Percentiles rank a stretch among this genome's conserved stretches.
These are phyloP conservation scores for Claviceps arundinis DNA, from an alignment of 2,329 filamentous ascomycete species.

Conservation along the genomic window DNA sequence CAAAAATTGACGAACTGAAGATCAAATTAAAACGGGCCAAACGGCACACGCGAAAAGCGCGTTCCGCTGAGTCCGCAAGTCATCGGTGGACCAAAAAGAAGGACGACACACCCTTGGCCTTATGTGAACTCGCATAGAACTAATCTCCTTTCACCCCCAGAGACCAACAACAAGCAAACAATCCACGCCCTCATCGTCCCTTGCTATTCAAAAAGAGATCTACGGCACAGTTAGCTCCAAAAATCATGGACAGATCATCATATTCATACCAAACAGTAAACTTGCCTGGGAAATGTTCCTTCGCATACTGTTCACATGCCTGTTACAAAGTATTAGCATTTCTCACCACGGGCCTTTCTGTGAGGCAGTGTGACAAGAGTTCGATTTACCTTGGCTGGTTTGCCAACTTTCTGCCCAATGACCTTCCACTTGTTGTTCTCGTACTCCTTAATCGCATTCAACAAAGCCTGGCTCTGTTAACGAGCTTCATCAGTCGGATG, in stretches of 20 bases:
- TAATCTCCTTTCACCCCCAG: background rate
- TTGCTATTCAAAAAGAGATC: conserved; percentile 26
- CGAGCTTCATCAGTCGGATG: conserved; percentile 6
- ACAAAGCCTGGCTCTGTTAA: conserved; percentile 57
- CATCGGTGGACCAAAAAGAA: background rate
- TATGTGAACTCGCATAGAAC: background rate
- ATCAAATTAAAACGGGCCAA: background rate
- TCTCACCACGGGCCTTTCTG: background rate
- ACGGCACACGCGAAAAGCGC: background rate
- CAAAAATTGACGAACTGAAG: background rate
- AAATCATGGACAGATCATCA: too few species aligned
- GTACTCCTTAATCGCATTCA: conserved; percentile 96
- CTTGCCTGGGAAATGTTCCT: conserved; percentile 70
- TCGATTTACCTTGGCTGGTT: conserved; percentile 65
- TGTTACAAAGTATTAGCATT: conserved; percentile 9
- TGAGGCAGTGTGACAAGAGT: too few species aligned
- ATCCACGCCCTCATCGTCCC: conserved; percentile 19
- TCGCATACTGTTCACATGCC: conserved; percentile 69
- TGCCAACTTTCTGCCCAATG: conserved; percentile 92
- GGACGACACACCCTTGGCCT: background rate
- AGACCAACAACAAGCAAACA: background rate
- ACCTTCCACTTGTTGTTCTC: conserved; percentile 98
- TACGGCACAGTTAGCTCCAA: conserved; percentile 16
- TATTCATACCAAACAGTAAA: background rate
- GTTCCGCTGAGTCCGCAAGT: background rate